Conservation (phyloP, 768 basidiomycete species). For the Coprinellus micaceus region DNA sequence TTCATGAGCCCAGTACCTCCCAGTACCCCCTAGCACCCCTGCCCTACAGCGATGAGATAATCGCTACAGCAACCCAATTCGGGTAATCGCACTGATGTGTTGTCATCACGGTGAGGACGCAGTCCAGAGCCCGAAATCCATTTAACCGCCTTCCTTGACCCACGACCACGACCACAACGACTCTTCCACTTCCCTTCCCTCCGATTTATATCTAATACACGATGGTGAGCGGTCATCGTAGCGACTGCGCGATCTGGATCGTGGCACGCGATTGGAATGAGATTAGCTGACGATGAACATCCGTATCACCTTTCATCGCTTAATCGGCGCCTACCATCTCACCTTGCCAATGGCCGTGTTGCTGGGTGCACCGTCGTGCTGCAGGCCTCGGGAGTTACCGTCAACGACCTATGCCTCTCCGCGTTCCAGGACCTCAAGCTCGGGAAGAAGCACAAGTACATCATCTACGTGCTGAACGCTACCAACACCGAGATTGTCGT, state of each 20-base stretch:
- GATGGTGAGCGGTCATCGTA: not conserved
- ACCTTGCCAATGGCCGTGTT: not conserved
- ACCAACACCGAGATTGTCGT: slow-evolving; percentile 72
- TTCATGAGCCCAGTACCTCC: no score
- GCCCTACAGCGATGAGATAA: not conserved
- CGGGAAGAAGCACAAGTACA: slow-evolving; percentile 74
- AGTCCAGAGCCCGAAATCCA: not conserved
- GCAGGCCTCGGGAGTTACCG: slow-evolving; percentile 65
- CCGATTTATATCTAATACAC: not conserved
- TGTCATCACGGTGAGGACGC: not conserved
- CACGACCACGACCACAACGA: no score
- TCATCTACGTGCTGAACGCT: slow-evolving; percentile 70
- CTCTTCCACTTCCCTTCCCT: not conserved
- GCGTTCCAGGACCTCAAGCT: slow-evolving; percentile 71
- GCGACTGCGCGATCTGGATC: no score
- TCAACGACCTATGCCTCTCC: slow-evolving; percentile 53
- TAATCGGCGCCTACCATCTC: not conserved
- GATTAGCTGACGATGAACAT: slow-evolving; percentile 3
- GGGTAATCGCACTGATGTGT: not conserved
- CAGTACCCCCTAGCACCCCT: no score
- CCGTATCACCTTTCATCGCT: not conserved
- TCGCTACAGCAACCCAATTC: not conserved
- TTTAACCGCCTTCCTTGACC: not conserved
- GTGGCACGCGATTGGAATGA: no score
- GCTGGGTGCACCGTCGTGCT: not conserved